phyloP scores from a whole-genome alignment of 2,329 filamentous ascomycete genomes.

The Fulvia fulva region DNA sequence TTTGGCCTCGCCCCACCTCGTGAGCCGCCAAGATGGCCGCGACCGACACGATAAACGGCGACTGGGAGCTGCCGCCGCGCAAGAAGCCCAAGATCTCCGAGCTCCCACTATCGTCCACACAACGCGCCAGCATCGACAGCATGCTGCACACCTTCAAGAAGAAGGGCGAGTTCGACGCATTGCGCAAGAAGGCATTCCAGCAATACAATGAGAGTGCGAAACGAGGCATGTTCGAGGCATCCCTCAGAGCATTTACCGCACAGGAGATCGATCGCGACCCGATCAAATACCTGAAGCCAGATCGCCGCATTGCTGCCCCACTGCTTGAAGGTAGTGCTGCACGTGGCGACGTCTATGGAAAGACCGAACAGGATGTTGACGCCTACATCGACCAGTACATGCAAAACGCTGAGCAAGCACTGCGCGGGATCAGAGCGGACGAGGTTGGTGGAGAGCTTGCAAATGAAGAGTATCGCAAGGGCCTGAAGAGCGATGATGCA shows the following conservation, averaged over 20 bases:
- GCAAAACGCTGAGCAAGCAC: slow-evolving; percentile 62
- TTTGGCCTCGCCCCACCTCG: neutral
- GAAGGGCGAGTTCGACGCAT: slow-evolving; percentile 74
- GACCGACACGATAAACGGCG: slow-evolving; percentile 23
- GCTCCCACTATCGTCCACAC: slow-evolving; percentile 68
- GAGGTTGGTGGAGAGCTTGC: slow-evolving; percentile 69
- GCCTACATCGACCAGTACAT: slow-evolving; percentile 63
- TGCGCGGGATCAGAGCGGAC: slow-evolving; percentile 63
- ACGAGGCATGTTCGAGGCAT: slow-evolving; percentile 39
- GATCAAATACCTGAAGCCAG: slow-evolving; percentile 62
- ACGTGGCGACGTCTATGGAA: slow-evolving; percentile 70
- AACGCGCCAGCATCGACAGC: slow-evolving; percentile 67
- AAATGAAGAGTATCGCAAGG: slow-evolving; percentile 59
- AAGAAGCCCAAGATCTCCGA: slow-evolving; percentile 70
- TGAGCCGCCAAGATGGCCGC: slow-evolving; percentile 20
- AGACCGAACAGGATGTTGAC: slow-evolving; percentile 64
- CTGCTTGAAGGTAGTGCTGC: slow-evolving; percentile 76
- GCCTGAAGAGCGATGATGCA: slow-evolving; percentile 68
- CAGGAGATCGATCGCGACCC: slow-evolving; percentile 74
- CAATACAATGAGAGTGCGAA: slow-evolving; percentile 57
- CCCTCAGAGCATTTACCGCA: slow-evolving; percentile 54
- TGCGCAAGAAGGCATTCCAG: slow-evolving; percentile 73
- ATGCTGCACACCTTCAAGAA: slow-evolving; percentile 81
- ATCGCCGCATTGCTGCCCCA: slow-evolving; percentile 68
- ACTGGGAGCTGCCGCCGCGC: slow-evolving; percentile 35